Evolutionary conservation across 2,329 filamentous ascomycete genomes (phyloP), one percentile per base, ranked within the genome.

Genomic region (Pseudohalonectria lignicola): DNA sequence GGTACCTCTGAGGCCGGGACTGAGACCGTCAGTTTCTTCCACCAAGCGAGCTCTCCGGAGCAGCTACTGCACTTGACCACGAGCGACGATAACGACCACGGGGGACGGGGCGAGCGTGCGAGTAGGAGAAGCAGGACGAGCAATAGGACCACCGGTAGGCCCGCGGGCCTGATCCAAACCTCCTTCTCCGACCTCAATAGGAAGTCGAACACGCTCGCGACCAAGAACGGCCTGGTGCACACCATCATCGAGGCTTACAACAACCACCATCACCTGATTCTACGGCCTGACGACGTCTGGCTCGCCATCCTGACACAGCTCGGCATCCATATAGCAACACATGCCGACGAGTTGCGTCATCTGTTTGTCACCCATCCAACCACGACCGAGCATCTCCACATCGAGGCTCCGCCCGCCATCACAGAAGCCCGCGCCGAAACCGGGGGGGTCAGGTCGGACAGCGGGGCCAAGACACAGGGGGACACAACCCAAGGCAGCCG

Each of bases 281-380:
- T 71, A 33, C 61, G 66, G 4, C 67, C 67, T 2, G 67, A 71
- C 34, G 67, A 71, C 45, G 49, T 71, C 20, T 72, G 67, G 67
- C 53, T 67, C 37, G 54, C 64, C 20, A 66, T 70, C 42, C 45
- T 71, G 9, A 53, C 56, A 2, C 66, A 71, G 43, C 46, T 69
- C 16, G 58, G 52, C 43, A 53, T 61, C 40, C 68, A 55, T 44
- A 49, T 71, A 42, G 65, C 67, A 40, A 54, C 45, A 2, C 52
- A 69, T 42, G 53, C 63, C 9, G 64, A 69, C 43, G 57, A 63
- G 21, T 50, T 69, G 21, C 56, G 64, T 29, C 41, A 46, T 4
- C 40, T 50, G 6, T 67, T 70, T 42, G 63, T 68, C 13, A 36
- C 48, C 4, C 63, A n/a, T n/a, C n/a, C n/a, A n/a, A 67, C 39